These are phyloP conservation scores for Rhododendron molle DNA, from an alignment of 148 eudicot genomes.

Conservation along the genomic window DNA sequence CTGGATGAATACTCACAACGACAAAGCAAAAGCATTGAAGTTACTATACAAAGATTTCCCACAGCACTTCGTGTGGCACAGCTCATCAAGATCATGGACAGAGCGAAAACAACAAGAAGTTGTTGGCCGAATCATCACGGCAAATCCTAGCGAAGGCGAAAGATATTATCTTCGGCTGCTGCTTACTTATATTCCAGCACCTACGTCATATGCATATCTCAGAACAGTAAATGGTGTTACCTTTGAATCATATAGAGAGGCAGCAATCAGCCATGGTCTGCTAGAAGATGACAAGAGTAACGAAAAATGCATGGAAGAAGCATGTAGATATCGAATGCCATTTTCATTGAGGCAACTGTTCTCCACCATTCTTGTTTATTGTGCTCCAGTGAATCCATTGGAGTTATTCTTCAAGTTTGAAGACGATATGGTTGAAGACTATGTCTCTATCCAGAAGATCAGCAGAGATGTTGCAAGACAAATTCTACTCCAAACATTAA, in stretches of 20 bases:
- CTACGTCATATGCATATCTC: background rate
- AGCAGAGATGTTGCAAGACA: too few relatives aligned
- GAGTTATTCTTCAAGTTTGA: too few relatives aligned
- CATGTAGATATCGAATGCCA: background rate
- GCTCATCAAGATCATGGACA: background rate
- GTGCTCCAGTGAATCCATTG: background rate
- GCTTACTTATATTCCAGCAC: background rate
- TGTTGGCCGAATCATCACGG: background rate
- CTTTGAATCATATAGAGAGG: background rate
- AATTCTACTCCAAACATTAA: too few relatives aligned
- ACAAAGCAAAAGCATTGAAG: accelerated
- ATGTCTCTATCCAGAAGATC: too few relatives aligned
- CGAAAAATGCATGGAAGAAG: background rate
- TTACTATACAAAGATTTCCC: background rate
- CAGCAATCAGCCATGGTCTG: background rate
- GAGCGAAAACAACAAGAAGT: too few relatives aligned
- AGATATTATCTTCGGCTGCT: background rate
- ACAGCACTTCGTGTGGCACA: background rate
- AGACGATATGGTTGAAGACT: too few relatives aligned
- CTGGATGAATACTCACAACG: background rate
- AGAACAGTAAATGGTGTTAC: background rate
- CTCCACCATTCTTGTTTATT: background rate
- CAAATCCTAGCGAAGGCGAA: background rate
- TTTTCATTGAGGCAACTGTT: background rate
- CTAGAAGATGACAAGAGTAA: background rate